Evolutionary conservation across 2,329 filamentous ascomycete species (phyloP), one percentile per base, ranked within the genome.

Genomic region (Geosmithia putterillii): DNA sequence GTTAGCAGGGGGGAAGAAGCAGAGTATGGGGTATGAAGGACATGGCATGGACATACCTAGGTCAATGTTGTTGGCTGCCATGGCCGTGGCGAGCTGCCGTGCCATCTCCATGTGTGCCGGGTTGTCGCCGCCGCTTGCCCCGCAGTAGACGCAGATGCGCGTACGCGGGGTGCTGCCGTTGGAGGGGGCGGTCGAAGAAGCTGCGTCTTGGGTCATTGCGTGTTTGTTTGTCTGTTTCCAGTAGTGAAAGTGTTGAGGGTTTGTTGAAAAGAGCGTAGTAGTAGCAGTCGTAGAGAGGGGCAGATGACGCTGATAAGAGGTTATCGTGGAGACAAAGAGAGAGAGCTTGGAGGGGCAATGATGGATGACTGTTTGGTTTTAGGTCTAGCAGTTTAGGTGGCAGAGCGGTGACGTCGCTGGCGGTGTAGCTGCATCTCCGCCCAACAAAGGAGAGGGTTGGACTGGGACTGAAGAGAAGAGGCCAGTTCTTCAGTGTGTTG

Each of bases 81-180:
- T 83, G 50, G 73, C 70, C 28, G 69, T 68, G 44, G 83, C 90
- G 14, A 96, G 79, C 23, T 76, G 65, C 35, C 82, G 81, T 3
- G 92, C 92, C 7, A 87, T 81, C 59, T 81, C 79, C 54, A 94
- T 65, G 62, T 95, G 86, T 4, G 72, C 73, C 14, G 86, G 80
- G 48, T 77, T 82, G 42, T 71, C 79, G 41, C 92, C 92, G 15
- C 74, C 62, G 8, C 78, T 82, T 42, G 92, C 79, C 57, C 90
- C 92, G 68, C 92, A 96, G 74, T 95, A 96, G 52, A 96, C 90
- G 61, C 87, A 94, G 59, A 95, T 83, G 50, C 86, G 86, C 46
- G 83, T 66, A 48, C 61, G 66, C 42, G 61, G 56, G 23, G 18
- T 28, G 36, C 17, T 53, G 47, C 55, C 54, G 47, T 59, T 57